A percentile compares a stretch with the other conserved stretches of the same genome.
Evolutionary conservation across 2,329 filamentous ascomycete species (phyloP).

Genomic region (Trichoderma arundinaceum): DNA sequence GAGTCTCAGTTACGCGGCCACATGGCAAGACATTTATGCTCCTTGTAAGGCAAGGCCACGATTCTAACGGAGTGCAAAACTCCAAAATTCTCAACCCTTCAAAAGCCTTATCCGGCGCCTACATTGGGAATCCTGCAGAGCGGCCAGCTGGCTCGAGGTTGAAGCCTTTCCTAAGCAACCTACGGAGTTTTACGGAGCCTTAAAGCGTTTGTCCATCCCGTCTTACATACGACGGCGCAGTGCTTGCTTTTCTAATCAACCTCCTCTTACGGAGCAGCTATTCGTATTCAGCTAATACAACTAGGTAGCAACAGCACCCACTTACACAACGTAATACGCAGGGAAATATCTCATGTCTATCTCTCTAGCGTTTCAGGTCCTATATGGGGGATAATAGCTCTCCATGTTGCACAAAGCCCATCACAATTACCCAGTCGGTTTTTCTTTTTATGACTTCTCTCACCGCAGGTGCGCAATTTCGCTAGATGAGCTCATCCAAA

Average conservation of each 20-base stretch:
- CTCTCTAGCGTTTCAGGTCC: slow-evolving; percentile 21
- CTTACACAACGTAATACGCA: background rate
- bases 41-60: background rate
- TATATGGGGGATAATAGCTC: slow-evolving; percentile 1
- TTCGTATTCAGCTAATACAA: slow-evolving; percentile 6
- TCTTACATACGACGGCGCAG: background rate
- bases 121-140: background rate
- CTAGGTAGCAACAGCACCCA: slow-evolving; percentile 5
- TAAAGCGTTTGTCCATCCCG: background rate
- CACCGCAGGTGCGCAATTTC: slow-evolving; percentile 22
- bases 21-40: background rate
- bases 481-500: slow-evolving; percentile 11
- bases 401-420: slow-evolving; percentile 17
- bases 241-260: background rate
- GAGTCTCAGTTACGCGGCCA: background rate
- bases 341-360: background rate
- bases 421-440: slow-evolving; percentile 1
- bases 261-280: background rate
- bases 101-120: background rate
- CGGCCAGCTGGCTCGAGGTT: background rate
- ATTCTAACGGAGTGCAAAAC: too few species aligned
- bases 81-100: background rate
- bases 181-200: slow-evolving; percentile 1
- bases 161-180: background rate
- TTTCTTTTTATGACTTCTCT: slow-evolving; percentile 4